Percentiles rank a stretch among this genome's conserved stretches.
Evolutionary conservation across 1,284 basidiomycete genomes (phyloP).

Genomic region (Ceratobasidium papillatum): DNA sequence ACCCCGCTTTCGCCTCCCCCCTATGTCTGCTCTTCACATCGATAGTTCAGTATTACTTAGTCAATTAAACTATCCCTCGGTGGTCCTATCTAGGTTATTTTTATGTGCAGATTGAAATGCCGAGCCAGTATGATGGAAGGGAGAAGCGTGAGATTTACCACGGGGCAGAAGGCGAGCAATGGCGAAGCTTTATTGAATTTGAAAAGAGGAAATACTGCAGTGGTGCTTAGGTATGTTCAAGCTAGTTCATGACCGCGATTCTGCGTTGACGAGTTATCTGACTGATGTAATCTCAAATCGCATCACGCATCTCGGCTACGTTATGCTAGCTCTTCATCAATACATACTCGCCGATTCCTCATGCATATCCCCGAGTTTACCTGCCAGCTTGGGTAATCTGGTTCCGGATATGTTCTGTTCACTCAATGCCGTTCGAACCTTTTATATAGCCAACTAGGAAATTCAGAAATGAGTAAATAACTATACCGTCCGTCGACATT

Average conservation of each 20-base stretch:
- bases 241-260: background rate
- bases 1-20: background rate
- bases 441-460: too few relatives aligned
- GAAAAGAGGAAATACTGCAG: slow-evolving; percentile 49
- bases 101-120: slow-evolving; percentile 73
- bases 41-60: too few relatives aligned
- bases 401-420: slow-evolving; percentile 64
- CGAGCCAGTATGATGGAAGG: slow-evolving; percentile 65
- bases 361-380: slow-evolving; percentile 59
- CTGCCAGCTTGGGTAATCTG: slow-evolving; percentile 64
- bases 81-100: slow-evolving; percentile 48
- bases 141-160: slow-evolving; percentile 61
- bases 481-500: too few relatives aligned
- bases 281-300: slow-evolving; percentile 58
- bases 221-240: slow-evolving; percentile 59
- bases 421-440: too few relatives aligned
- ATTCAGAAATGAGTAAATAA: too few relatives aligned
- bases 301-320: slow-evolving; percentile 63
- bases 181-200: slow-evolving; percentile 48
- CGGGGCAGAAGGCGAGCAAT: slow-evolving; percentile 66
- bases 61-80: too few relatives aligned
- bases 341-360: slow-evolving; percentile 60
- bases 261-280: background rate
- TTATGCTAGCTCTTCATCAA: slow-evolving; percentile 63
- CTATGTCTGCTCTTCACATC: slow-evolving; percentile 42